Conservation (phyloP, 1,284 basidiomycete genomes). For the Microbotryum violaceum region DNA sequence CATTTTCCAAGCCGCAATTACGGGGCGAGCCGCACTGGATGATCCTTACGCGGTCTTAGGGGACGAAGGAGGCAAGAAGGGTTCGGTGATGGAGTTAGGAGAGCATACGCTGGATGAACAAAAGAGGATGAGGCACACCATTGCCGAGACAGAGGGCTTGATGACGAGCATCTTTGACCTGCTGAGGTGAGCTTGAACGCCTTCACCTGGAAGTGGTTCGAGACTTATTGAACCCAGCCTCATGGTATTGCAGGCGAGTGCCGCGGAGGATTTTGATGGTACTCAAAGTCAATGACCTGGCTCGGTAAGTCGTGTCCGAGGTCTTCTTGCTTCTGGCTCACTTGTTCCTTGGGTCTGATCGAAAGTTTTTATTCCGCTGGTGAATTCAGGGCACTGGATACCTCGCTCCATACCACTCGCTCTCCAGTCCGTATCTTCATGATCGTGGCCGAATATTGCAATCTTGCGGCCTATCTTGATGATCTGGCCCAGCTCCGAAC, state of each 20-base stretch:
- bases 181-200: conserved; percentile 67
- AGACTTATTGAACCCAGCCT: conserved; percentile 30
- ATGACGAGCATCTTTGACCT: conserved; percentile 76
- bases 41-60: conserved; percentile 16
- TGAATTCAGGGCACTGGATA: conserved; percentile 51
- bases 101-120: conserved; percentile 63
- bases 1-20: conserved; percentile 76
- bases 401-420: conserved; percentile 50
- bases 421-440: conserved; percentile 68
- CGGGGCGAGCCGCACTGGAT: conserved; percentile 48
- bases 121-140: conserved; percentile 68
- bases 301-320: conserved; percentile 32
- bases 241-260: conserved; percentile 30
- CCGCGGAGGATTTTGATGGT: conserved; percentile 63
- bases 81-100: conserved; percentile 64
- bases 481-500: conserved; percentile 51
- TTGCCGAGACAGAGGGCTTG: conserved; percentile 70
- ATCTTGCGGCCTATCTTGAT: conserved; percentile 72
- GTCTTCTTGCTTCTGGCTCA: conserved; percentile 54
- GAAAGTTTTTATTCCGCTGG: not conserved
- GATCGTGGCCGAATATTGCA: conserved; percentile 85
- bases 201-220: conserved; percentile 33
- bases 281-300: conserved; percentile 50
- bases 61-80: conserved; percentile 43
- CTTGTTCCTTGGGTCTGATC: conserved; percentile 47